These are phyloP conservation scores for Picochlorum sp. DNA, from an alignment of 139 green algal species.

Conservation along the genomic window DNA sequence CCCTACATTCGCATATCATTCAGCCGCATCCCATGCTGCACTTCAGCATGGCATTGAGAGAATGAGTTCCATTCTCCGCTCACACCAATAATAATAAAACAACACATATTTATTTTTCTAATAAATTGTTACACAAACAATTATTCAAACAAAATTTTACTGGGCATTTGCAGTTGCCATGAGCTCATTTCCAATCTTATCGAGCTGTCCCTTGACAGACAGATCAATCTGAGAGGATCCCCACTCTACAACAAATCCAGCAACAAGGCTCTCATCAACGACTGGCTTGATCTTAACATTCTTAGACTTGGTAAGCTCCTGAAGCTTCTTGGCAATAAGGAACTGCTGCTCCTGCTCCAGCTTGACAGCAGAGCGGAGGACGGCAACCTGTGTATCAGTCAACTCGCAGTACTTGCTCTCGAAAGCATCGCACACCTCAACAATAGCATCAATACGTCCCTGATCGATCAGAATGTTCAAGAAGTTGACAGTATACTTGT, in stretches of 20 bases:
- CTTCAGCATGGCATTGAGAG: background rate
- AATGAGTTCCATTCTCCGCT: background rate
- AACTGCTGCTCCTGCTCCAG: constrained; percentile 99
- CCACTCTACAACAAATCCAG: constrained; percentile 94
- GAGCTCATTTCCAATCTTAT: constrained; percentile 52
- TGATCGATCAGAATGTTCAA: constrained; percentile 92
- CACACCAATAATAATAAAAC: background rate
- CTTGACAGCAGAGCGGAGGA: constrained; percentile 85
- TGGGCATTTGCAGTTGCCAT: constrained; percentile 14
- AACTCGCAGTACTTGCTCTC: constrained; percentile 89
- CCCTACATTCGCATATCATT: background rate
- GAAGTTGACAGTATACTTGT: constrained; percentile 89
- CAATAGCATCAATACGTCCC: constrained; percentile 67
- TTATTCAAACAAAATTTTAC: constrained; percentile 1
- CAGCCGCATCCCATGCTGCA: background rate
- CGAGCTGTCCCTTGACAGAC: constrained; percentile 86
- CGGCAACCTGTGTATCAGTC: constrained; percentile 95
- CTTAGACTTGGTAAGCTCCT: constrained; percentile 94
- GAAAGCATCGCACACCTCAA: constrained; percentile 86
- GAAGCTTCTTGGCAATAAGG: constrained; percentile 99
- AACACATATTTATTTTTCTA: background rate
- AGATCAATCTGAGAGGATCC: constrained; percentile 92
- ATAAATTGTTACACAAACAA: constrained; percentile 1
- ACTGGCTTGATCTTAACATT: constrained; percentile 99
- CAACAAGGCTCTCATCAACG: constrained; percentile 88